A percentile compares a stretch with the other conserved stretches of the same genome.
These are phyloP conservation scores for Ceratobasidium sp. DNA, from an alignment of 1,284 basidiomycete species.

Conservation along the genomic window DNA sequence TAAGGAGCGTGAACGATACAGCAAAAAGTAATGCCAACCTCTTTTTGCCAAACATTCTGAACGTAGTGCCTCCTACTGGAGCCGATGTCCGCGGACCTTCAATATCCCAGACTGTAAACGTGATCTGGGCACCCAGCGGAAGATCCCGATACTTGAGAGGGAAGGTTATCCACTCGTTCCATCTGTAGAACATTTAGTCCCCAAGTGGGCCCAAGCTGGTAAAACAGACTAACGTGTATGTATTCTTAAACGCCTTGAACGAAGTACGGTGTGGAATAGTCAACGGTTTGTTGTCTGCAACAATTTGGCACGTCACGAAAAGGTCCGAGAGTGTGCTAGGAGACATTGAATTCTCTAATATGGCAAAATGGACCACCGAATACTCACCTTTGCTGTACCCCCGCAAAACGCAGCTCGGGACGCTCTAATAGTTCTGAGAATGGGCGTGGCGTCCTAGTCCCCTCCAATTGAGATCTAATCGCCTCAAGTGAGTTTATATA, in stretches of 20 bases:
- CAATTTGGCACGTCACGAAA: constrained; percentile 87
- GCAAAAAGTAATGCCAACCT: constrained; percentile 58
- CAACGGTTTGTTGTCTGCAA: constrained; percentile 90
- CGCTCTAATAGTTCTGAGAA: constrained; percentile 78
- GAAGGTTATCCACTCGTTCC: constrained; percentile 93
- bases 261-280: constrained; percentile 89
- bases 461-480: constrained; percentile 80
- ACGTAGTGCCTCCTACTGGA: constrained; percentile 88
- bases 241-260: constrained; percentile 87
- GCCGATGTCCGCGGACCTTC: constrained; percentile 73
- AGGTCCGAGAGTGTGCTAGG: constrained; percentile 82
- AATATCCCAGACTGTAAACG: constrained; percentile 95
- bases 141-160: constrained; percentile 92
- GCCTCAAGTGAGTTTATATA: constrained; percentile 39
- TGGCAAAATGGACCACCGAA: constrained; percentile 5
- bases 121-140: constrained; percentile 83
- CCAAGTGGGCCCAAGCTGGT: constrained; percentile 5
- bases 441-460: constrained; percentile 67
- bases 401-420: constrained; percentile 77
- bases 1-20: background rate
- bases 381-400: constrained; percentile 75
- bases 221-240: constrained; percentile 64
- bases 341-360: constrained; percentile 26
- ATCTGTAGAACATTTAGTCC: constrained; percentile 57
- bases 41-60: constrained; percentile 89